Evolutionary conservation across 768 basidiomycete species (phyloP), one percentile per base, ranked within the genome.

Genomic region (Porphyrellus cyaneotinctus): DNA sequence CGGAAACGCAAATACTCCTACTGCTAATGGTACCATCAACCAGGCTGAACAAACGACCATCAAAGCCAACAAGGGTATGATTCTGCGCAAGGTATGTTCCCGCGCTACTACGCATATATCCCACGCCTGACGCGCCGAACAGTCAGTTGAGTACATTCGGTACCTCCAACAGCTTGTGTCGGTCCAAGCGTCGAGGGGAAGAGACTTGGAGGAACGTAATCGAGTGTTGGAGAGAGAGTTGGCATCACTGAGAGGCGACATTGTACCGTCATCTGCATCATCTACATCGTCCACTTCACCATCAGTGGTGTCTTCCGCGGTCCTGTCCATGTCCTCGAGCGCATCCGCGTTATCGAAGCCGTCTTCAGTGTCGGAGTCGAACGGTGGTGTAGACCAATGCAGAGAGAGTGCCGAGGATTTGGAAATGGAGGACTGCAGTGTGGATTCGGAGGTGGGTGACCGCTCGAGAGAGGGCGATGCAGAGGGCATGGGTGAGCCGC

Each of bases 61-160:
- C 48, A 95, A 95, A 65, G 92, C 92, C 24, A 95, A 95, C 73
- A 95, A 95, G 76, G 92, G 93, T 31, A 90, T 95, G 84, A 93
- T 95, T 38, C 70, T 95, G 41, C 69, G 89, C 59, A 95, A 90
- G 78, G 85, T 83, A 10, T 12, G 45, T 47, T 36, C 9, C 22
- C 23, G 1, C n/a, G 3, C 2, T 2, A 2, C 9, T 7, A 10
- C 39, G 26, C 49, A 47, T 48, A 50, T 3, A 44, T 42, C 12
- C 5, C 6, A n/a, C n/a, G 2, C 52, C 45, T 65, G 55, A 58
- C 43, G 1, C 24, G 8, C n/a, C 11, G 0, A 6, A 22, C 50
- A 78, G 74, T 77, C 76, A 39, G 76, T 78, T 49, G 77, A 78
- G 47, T 78, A 78, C 47, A 78, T 78, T 51, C 80, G 89, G 51